Base-by-base conservation (phyloP, 1,284 basidiomycete genomes). In the Xerocomus nothofagi region DNA sequence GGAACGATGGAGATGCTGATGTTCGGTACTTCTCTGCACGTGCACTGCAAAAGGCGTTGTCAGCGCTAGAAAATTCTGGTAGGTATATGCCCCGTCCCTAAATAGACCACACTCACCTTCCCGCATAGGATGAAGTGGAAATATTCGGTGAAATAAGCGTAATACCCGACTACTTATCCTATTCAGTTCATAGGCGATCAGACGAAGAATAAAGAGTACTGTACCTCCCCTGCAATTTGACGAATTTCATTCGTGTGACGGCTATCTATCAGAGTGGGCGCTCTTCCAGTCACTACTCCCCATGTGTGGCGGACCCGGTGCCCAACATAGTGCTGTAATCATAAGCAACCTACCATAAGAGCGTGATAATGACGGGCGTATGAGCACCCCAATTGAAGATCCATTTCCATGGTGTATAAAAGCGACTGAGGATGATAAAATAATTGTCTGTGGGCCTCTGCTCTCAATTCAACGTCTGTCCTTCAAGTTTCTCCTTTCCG, bases 1-100 rank as follows among this genome's bases (percentile, higher is more conserved):
- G 91, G 74, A 87, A 86, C 59, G 97, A 99, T 68, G 71, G 77
- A 44, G 97, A 99, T 71, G 93, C 95, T 11, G 97, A 99, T 73
- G 97, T 99, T 49, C 82, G 93, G 62, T 98, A 86, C 70, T 91
- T 89, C 69, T 84, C 89, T 8, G 72, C 76, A 29, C 80, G 84
- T 45, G 88, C 88, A 47, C 71, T 88, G 40, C 84, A 88, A 70
- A 86, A 82, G 57, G 73, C 73, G 17, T 39, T 66, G 48, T 61
- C 59, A 43, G 63, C 54, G 50, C 48, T 57, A 55, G 62, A 59
- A 56, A 57, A 56, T 45, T 63, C 61, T 55, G 64, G 64, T 68
- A 53, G 4, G 63, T n/a, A 30, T 8, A 27, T 4, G 11, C 18
- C 17, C n/a, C 18, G 9, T 29, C 29, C 21, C 2, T 37, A 30